Conservation (phyloP, 768 basidiomycete species). For the Cytidiella melzeri region DNA sequence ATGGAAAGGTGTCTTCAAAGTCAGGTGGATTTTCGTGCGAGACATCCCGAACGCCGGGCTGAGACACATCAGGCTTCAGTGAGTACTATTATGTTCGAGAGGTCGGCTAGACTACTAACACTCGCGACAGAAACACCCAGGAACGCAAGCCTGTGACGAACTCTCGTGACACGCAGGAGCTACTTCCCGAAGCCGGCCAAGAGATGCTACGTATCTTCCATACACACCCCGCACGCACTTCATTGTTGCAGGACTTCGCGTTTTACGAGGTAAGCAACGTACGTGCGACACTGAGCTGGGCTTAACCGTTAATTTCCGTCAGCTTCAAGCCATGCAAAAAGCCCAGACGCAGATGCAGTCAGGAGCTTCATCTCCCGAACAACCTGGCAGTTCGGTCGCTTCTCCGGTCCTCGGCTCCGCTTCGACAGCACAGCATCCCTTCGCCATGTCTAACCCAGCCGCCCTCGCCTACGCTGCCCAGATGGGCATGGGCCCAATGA, state of each 20-base stretch:
- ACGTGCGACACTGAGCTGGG: no score
- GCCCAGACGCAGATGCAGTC: constrained; percentile 31
- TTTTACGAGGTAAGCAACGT: constrained; percentile 69
- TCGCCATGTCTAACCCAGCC: constrained; percentile 43
- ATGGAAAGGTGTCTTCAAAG: constrained; percentile 99
- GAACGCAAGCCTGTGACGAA: constrained; percentile 99
- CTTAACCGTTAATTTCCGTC: background rate
- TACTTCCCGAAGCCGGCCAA: constrained; percentile 91
- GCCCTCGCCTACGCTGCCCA: constrained; percentile 46
- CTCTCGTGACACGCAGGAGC: constrained; percentile 95
- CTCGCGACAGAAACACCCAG: constrained; percentile 75
- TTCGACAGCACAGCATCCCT: constrained; percentile 39
- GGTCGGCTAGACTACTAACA: no score
- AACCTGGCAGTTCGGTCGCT: background rate
- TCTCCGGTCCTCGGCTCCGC: constrained; percentile 35
- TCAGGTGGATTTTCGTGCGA: constrained; percentile 95
- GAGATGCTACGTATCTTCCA: constrained; percentile 97
- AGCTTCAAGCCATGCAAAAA: constrained; percentile 89
- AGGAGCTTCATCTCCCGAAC: constrained; percentile 24
- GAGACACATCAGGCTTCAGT: constrained; percentile 87
- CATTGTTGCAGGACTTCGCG: constrained; percentile 87
- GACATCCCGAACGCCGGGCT: constrained; percentile 90
- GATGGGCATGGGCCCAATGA: constrained; percentile 47
- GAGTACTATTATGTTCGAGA: constrained; percentile 21
- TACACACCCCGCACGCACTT: constrained; percentile 88